A percentile compares a stretch with the other conserved stretches of the same genome.
phyloP scores from a whole-genome alignment of 2,329 filamentous ascomycete species.

The Penicillium sp. region DNA sequence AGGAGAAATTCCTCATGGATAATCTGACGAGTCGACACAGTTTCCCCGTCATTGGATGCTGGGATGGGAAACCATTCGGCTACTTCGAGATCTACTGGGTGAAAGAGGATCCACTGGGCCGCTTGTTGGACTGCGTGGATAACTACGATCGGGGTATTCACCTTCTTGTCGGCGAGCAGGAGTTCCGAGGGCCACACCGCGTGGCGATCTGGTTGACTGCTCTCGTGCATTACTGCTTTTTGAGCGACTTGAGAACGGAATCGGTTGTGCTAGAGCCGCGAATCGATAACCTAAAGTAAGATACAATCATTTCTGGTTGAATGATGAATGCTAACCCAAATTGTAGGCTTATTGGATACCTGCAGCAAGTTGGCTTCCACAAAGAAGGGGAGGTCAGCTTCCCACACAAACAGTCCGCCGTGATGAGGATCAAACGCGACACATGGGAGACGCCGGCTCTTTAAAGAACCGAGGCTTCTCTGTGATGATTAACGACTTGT shows the following conservation, averaged over 20 bases:
- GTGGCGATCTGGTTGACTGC: conserved; percentile 81
- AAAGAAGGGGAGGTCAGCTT: conserved; percentile 85
- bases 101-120: conserved; percentile 81
- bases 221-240: conserved; percentile 81
- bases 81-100: conserved; percentile 99
- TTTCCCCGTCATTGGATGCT: conserved; percentile 89
- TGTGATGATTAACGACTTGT: conserved; percentile 17
- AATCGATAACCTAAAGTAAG: conserved; percentile 85
- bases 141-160: conserved; percentile 91
- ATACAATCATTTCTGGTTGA: conserved; percentile 10
- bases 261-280: conserved; percentile 84
- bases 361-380: conserved; percentile 74
- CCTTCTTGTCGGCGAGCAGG: conserved; percentile 86
- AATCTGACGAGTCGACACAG: conserved; percentile 70
- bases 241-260: conserved; percentile 77
- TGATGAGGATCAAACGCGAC: conserved; percentile 77
- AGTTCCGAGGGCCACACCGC: conserved; percentile 75
- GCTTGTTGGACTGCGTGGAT: conserved; percentile 63
- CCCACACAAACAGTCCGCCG: conserved; percentile 87
- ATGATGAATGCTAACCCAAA: conserved; percentile 14
- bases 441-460: conserved; percentile 71
- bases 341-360: conserved; percentile 66
- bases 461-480: conserved; percentile 29
- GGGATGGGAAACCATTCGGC: conserved; percentile 92
- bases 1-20: conserved; percentile 66